Percentiles rank a stretch among this genome's conserved stretches.
Evolutionary conservation across 208 protist species (phyloP).

Genomic region (Endotrypanum monterogeii): DNA sequence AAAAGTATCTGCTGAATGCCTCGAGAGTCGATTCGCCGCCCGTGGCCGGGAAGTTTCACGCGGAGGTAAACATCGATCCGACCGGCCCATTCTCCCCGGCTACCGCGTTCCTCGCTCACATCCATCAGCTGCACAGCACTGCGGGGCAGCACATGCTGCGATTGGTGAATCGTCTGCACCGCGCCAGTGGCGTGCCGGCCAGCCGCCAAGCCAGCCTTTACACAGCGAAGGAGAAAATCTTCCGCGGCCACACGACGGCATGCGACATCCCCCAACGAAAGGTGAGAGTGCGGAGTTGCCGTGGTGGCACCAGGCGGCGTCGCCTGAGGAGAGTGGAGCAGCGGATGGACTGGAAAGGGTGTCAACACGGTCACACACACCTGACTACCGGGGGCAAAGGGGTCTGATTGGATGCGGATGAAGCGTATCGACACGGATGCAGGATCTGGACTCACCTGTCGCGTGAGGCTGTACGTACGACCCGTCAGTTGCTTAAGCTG

Average conservation of each 20-base stretch:
- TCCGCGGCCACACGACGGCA: conserved; percentile 56
- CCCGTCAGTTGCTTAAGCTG: conserved; percentile 57
- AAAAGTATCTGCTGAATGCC: conserved; percentile 53
- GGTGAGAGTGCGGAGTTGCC: not conserved
- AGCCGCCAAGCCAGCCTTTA: conserved; percentile 23
- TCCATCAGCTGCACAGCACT: conserved; percentile 66
- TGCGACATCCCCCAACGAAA: conserved; percentile 11
- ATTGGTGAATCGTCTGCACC: conserved; percentile 73
- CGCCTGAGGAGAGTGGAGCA: conserved; percentile 3
- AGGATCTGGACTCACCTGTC: not conserved
- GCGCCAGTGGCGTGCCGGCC: conserved; percentile 32
- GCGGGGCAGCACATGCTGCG: conserved; percentile 89
- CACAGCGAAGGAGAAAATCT: conserved; percentile 64
- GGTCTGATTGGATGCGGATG: conserved; percentile 67
- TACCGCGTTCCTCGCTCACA: not conserved
- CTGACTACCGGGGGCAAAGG: conserved; percentile 77
- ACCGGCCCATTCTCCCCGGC: not conserved
- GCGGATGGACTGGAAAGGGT: conserved; percentile 1
- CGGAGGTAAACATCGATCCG: conserved; percentile 70
- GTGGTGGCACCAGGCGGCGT: not conserved
- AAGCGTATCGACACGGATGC: conserved; percentile 29
- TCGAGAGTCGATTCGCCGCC: conserved; percentile 70
- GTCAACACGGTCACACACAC: conserved; percentile 47
- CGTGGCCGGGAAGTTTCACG: conserved; percentile 90
- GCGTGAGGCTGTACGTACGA: conserved; percentile 35